Percentiles rank a stretch among this genome's conserved stretches.
Evolutionary conservation across 352 stramenopile genomes (phyloP).

Genomic region (Blastocystis sp.): DNA sequence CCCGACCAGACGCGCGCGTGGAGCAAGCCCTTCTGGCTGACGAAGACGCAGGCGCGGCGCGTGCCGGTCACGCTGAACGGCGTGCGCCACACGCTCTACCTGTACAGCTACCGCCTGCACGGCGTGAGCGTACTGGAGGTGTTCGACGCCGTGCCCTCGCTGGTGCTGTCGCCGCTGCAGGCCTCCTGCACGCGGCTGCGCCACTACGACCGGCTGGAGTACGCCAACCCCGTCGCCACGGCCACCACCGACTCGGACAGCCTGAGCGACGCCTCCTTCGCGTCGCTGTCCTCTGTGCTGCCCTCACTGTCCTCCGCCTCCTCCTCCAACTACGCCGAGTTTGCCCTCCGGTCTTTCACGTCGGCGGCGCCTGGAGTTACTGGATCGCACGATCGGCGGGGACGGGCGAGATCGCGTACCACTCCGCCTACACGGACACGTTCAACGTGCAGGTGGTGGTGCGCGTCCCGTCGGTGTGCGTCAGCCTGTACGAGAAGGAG

Average conservation of each 20-base stretch:
- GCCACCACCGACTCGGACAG: slow-evolving; percentile 1
- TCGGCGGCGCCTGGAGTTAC: too few relatives aligned
- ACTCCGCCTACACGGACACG: neutral
- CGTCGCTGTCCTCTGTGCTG: neutral
- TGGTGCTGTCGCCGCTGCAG: slow-evolving; percentile 43
- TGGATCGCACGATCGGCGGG: too few relatives aligned
- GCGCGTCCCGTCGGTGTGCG: slow-evolving; percentile 10
- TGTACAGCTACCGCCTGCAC: slow-evolving; percentile 47
- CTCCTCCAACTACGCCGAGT: neutral
- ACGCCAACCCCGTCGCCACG: neutral
- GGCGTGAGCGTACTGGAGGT: slow-evolving; percentile 38
- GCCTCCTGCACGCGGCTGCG: neutral
- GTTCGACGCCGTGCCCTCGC: slow-evolving; percentile 29
- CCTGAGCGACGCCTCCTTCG: slow-evolving; percentile 1
- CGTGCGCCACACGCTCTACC: slow-evolving; percentile 4
- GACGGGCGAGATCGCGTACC: neutral
- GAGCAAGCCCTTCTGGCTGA: slow-evolving; percentile 42
- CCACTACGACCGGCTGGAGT: slow-evolving; percentile 13
- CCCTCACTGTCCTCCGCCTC: neutral
- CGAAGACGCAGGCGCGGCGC: slow-evolving; percentile 3
- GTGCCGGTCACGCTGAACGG: slow-evolving; percentile 1
- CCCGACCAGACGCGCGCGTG: neutral
- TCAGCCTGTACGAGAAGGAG: slow-evolving; percentile 52
- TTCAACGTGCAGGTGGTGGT: slow-evolving; percentile 40
- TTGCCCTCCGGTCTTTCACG: neutral